Evolutionary conservation across 2,329 filamentous ascomycete genomes (phyloP).

Genomic region (Capronia coronata): DNA sequence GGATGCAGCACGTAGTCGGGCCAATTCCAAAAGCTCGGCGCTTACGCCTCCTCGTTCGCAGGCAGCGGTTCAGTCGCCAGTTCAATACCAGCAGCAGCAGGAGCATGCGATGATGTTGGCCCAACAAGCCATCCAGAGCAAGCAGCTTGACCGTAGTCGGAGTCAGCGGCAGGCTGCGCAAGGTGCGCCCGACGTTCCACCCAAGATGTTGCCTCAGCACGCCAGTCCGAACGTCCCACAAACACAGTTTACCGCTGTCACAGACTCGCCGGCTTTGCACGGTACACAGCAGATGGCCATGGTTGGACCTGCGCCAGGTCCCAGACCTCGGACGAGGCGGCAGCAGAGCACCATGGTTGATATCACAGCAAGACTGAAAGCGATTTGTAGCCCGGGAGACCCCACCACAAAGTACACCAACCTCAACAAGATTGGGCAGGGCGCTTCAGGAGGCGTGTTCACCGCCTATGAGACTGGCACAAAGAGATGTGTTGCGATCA

Average conservation of each 20-base stretch:
- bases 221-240: constrained; percentile 29
- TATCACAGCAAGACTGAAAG: constrained; percentile 72
- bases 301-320: constrained; percentile 49
- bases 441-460: constrained; percentile 91
- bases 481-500: constrained; percentile 90
- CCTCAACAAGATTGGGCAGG: constrained; percentile 93
- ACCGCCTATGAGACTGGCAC: constrained; percentile 79
- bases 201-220: constrained; percentile 26
- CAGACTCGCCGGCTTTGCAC: constrained; percentile 35
- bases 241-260: constrained; percentile 38
- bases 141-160: constrained; percentile 63
- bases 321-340: constrained; percentile 60
- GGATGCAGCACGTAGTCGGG: constrained; percentile 62
- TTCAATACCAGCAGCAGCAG: constrained; percentile 62
- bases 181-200: constrained; percentile 44
- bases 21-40: constrained; percentile 49
- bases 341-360: constrained; percentile 72
- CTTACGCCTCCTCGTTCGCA: constrained; percentile 16
- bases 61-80: constrained; percentile 34
- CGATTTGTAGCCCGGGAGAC: constrained; percentile 85
- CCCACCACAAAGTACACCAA: constrained; percentile 80
- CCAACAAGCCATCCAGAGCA: constrained; percentile 66
- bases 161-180: constrained; percentile 61
- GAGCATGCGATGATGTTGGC: constrained; percentile 75
- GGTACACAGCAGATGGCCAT: constrained; percentile 32